These are phyloP conservation scores for Botryotinia globosa DNA, from an alignment of 2,329 filamentous ascomycete genomes.

Conservation along the genomic window DNA sequence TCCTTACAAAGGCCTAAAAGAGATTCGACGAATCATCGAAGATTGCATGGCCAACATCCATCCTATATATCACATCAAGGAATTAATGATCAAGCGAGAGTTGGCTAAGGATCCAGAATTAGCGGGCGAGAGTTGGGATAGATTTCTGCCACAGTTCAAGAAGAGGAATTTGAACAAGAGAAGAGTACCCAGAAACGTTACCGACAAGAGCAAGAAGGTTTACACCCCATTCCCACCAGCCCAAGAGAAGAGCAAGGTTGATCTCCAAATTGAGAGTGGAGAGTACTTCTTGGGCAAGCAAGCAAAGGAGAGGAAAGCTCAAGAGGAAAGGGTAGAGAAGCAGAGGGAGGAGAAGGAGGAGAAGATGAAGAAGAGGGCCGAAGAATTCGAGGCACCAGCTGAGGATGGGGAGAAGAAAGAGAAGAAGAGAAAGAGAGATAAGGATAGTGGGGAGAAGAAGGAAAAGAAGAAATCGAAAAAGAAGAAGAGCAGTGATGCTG, in stretches of 20 bases:
- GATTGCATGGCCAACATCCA: conserved; percentile 97
- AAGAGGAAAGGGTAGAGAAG: conserved; percentile 77
- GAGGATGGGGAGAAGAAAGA: conserved; percentile 59
- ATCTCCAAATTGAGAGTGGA: conserved; percentile 94
- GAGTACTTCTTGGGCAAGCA: conserved; percentile 95
- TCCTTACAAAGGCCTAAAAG: conserved; percentile 87
- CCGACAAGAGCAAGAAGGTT: conserved; percentile 87
- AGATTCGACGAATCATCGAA: conserved; percentile 82
- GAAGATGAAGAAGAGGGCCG: conserved; percentile 79
- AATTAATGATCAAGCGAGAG: conserved; percentile 91
- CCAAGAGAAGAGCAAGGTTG: conserved; percentile 98
- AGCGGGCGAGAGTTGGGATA: conserved; percentile 87
- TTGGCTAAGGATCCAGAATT: conserved; percentile 85
- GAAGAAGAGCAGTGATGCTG: conserved; percentile 22
- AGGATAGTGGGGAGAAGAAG: conserved; percentile 32
- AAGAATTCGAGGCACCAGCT: conserved; percentile 83
- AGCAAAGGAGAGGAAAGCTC: conserved; percentile 79
- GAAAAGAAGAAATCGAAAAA: conserved; percentile 28
- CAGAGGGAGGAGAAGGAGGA: conserved; percentile 86
- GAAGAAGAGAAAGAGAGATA: conserved; percentile 45
- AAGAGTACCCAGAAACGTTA: conserved; percentile 77
- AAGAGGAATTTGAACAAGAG: conserved; percentile 85
- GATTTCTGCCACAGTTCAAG: conserved; percentile 97
- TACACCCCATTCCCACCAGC: conserved; percentile 98
- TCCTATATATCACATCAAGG: conserved; percentile 89